Base-by-base conservation (phyloP, 148 eudicot genomes). In the Agrostemma githago region DNA sequence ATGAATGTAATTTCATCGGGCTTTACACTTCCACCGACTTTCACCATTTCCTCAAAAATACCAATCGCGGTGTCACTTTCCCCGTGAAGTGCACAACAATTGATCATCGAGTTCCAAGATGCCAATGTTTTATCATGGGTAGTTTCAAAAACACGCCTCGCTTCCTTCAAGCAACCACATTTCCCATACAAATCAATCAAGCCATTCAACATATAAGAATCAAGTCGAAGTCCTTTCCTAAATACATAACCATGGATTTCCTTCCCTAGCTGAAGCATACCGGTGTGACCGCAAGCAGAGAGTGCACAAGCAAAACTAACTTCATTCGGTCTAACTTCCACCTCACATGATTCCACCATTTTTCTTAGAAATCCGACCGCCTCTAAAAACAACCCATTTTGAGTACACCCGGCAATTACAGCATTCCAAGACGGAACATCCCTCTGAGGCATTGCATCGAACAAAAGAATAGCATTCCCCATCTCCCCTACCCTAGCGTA, bases 101-200 rank as follows among this genome's bases (percentile, higher is more conserved):
- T 92, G 44, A 89, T 89, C 92, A 92, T 86, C 44, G 92, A 84
- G 72, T 89, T 89, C 97, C 92, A 92, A 12, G 87, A 78, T 4
- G 89, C 83, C 78, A 88, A 79, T 56, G 80, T 85, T 71, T 72
- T 82, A 48, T 71, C 68, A 1, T 7, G 8, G 8, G 83, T 77
- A 59, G 17, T 72, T 19, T 86, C 85, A 62, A 91, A 91, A 60
- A 85, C 80, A 39, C 61, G 41, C 72, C 81, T 84, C 61, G 97
- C 89, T 72, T 78, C 83, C 79, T 72, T 73, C 64, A 91, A 78
- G 74, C 85, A 85, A 61, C 97, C 97, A 62, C 97, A 91, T 85
- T 89, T 91, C 8, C 97, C 94, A 79, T 92, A 92, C 90, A 92
- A 85, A 80, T 88, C 95, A 71, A 92, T 80, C 69, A 92, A 76